Conservation (phyloP, 2,329 filamentous ascomycete species). For the Cordyceps militaris region DNA sequence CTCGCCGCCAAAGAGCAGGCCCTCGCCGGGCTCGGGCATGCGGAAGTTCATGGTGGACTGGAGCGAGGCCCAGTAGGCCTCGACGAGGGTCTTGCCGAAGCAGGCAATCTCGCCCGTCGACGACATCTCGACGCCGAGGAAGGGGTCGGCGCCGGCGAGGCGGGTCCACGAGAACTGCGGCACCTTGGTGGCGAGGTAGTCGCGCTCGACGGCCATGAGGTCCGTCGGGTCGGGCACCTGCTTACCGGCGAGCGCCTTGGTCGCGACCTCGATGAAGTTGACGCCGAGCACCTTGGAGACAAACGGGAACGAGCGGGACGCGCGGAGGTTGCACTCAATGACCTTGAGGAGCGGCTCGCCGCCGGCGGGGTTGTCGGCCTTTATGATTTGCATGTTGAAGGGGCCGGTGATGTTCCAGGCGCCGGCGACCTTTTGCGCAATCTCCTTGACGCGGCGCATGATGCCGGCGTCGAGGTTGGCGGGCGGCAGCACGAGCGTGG, state of each 20-base stretch:
- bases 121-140: constrained; percentile 96
- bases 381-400: constrained; percentile 99
- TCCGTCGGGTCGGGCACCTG: constrained; percentile 79
- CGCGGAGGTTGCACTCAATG: constrained; percentile 96
- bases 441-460: constrained; percentile 86
- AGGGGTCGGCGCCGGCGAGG: constrained; percentile 92
- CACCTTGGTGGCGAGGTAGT: constrained; percentile 95
- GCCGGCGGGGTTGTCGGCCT: constrained; percentile 69
- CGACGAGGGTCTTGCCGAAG: constrained; percentile 91
- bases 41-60: constrained; percentile 99
- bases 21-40: constrained; percentile 87
- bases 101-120: constrained; percentile 97
- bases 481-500: constrained; percentile 87
- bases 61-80: constrained; percentile 95
- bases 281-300: constrained; percentile 93
- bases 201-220: constrained; percentile 79
- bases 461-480: constrained; percentile 67
- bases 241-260: constrained; percentile 81
- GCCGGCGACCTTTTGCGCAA: constrained; percentile 91
- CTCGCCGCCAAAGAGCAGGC: constrained; percentile 90
- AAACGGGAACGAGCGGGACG: constrained; percentile 96
- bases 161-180: constrained; percentile 99
- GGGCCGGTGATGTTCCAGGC: constrained; percentile 96
- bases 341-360: constrained; percentile 79
- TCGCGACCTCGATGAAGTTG: constrained; percentile 95